Base-by-base conservation (phyloP, 2,329 filamentous ascomycete genomes). In the Cercospora berteroae region DNA sequence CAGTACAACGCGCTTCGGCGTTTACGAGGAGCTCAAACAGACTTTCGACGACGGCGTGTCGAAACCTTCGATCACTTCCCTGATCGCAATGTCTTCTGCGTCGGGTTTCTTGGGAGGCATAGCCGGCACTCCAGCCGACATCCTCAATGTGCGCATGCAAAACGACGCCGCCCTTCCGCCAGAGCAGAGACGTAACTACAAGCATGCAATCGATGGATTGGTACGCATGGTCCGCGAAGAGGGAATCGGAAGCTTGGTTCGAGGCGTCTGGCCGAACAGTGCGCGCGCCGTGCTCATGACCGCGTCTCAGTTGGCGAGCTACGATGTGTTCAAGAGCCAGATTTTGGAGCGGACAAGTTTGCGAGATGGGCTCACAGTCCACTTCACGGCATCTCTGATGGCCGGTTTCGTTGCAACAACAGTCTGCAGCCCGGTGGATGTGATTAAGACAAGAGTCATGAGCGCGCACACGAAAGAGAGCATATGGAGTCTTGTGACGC, bases 61-160 rank as follows among this genome's bases (percentile, higher is more conserved):
- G 3, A 78, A 83, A 62, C 90, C 93, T 2, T 88, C 90, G 2
- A 89, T 97, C 74, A 83, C 88, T 10, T 71, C 73, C 16, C 89
- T 99, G 9, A 86, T 97, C 70, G 91, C 87, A 71, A 91, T 98
- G 80, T 92, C 94, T 63, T 90, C 89, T 25, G 82, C 88, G 29
- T 94, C 95, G 7, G 95, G 95, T 61, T 92, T 97, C 77, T 80
- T 96, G 2, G 95, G 95, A 69, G 95, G 95, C 60, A 82, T 98
- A 57, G 91, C 90, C 5, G 95, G 95, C 71, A 99, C 98, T 81
- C 93, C 94, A 2, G 94, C 94, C 71, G 95, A 99, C 79, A 93
- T 99, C 36, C 85, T 97, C 76, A 99, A 99, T 80, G 95, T 99
- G 60, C 92, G 95, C 72, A 99, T 99, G 95, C 95, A 99, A 82